Conservation (phyloP, 139 green algal species). For the Auxenochlorella pyrenoidosa region DNA sequence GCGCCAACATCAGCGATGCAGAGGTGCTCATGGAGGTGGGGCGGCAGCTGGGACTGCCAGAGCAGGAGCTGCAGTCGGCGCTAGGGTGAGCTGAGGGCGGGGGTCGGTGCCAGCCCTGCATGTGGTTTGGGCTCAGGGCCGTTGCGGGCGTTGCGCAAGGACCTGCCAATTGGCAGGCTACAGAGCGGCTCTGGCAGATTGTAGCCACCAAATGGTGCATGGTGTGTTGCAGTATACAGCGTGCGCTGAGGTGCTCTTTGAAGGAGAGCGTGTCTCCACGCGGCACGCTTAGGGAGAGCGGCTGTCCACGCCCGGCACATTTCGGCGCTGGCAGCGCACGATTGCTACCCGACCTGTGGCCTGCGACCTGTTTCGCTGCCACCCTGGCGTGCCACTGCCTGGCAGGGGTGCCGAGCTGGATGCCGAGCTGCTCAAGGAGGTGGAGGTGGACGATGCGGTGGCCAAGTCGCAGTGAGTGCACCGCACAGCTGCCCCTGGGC, state of each 20-base stretch:
- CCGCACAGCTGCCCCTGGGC: no score
- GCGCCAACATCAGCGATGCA: slow-evolving; percentile 22
- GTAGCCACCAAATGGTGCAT: no score
- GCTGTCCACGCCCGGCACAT: no score
- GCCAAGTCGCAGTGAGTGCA: slow-evolving; percentile 22
- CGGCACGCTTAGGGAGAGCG: no score
- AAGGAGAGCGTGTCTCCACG: not conserved
- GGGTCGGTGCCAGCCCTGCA: not conserved
- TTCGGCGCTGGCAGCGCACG: no score
- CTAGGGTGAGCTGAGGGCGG: slow-evolving; percentile 4
- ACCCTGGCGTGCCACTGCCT: not conserved
- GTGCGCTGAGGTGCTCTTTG: not conserved
- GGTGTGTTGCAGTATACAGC: not conserved
- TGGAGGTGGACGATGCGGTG: slow-evolving; percentile 1
- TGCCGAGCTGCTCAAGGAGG: slow-evolving; percentile 18
- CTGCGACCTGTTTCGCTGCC: not conserved
- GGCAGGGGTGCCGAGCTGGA: slow-evolving; percentile 7
- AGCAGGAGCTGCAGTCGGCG: slow-evolving; percentile 20
- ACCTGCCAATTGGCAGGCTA: no score
- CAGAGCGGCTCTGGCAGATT: no score
- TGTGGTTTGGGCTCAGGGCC: not conserved
- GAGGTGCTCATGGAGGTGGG: slow-evolving; percentile 19
- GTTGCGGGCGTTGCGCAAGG: no score
- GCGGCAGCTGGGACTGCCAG: slow-evolving; percentile 16
- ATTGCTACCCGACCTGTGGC: no score